Evolutionary conservation across 305 asterid genomes (phyloP).

Genomic region (Fraxinus floribunda): DNA sequence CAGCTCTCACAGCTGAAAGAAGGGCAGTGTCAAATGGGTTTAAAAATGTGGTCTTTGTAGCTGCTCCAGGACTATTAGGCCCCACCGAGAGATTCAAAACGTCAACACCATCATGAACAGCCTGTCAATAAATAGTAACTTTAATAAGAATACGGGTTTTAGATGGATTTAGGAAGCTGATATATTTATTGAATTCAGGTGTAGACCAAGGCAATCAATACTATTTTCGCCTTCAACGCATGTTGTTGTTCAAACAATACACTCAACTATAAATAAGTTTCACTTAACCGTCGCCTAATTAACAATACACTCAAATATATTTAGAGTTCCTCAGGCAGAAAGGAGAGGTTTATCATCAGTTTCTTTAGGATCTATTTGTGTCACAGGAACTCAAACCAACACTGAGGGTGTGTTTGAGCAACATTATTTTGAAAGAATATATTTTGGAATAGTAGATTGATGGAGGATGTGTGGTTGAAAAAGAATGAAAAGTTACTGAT

Average conservation of each 20-base stretch:
- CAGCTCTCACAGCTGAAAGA: conserved; percentile 95
- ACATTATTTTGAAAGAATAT: too few relatives aligned
- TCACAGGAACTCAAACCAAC: background rate
- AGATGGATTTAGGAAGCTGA: background rate
- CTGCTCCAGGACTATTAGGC: conserved; percentile 92
- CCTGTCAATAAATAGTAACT: conserved; percentile 47
- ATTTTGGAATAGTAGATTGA: too few relatives aligned
- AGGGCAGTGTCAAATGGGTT: conserved; percentile 95
- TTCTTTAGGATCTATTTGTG: background rate
- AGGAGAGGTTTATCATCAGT: background rate
- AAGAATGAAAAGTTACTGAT: too few relatives aligned
- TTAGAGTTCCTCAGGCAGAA: background rate
- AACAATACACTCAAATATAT: background rate
- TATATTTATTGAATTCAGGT: background rate
- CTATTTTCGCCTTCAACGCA: background rate
- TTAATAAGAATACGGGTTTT: conserved; percentile 20
- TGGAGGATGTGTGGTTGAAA: too few relatives aligned
- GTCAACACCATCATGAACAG: conserved; percentile 98
- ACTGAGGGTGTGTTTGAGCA: background rate
- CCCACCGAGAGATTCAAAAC: conserved; percentile 95
- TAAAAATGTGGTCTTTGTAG: conserved; percentile 86
- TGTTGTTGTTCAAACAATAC: background rate
- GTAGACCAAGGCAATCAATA: background rate
- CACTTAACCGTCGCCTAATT: too few relatives aligned
- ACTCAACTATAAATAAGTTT: background rate